Base-by-base conservation (phyloP, 805 yeast genomes). In the Zygotorulaspora sp. region DNA sequence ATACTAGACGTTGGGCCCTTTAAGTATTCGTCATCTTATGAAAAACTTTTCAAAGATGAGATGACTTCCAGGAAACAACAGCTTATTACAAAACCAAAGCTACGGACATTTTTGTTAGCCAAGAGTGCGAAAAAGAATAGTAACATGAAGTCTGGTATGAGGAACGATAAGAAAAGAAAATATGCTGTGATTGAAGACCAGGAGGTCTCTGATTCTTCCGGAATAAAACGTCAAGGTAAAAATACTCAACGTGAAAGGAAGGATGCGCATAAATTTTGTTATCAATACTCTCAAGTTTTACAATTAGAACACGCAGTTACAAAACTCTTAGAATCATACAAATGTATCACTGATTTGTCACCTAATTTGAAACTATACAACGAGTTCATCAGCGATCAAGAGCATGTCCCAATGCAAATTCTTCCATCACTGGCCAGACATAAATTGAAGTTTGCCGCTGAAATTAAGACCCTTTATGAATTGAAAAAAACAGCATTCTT, bases 401-500 rank as follows among this genome's bases (percentile, higher is more conserved):
- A 68, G 14, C 44, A 49, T 6, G 42, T 55, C 8, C 52, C 63
- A 28, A 62, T 66, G 2, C 72, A 74, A 26, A 62, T 78, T 6
- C 49, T 72, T 11, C 66, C 75, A 6, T 72, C 80, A 4, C 53
- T 82, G 30, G 57, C 72, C 7, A 69, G 78, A 40, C 71, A 73
- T 29, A 72, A 80, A 38, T 52, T 85, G 15, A 70, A 71, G 36
- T 56, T 85, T 16, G 86, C 86, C 1, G 66, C 84, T 0, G 68
- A 68, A 43, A 57, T 86, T 42, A 79, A 79, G 53, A 61, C 79
- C 1, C 58, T 77, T 27, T 67, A 81, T 45, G 61, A 69, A 18
- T 43, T 67, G 4, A 74, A 75, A 0, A 60, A 72, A 28, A 57
- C 80, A n/a, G 57, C 66, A 3, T 44, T 83, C 2, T 71, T 85